These are phyloP conservation scores for Pseudogymnoascus sp. DNA, from an alignment of 2,329 filamentous ascomycete genomes.

Conservation along the genomic window DNA sequence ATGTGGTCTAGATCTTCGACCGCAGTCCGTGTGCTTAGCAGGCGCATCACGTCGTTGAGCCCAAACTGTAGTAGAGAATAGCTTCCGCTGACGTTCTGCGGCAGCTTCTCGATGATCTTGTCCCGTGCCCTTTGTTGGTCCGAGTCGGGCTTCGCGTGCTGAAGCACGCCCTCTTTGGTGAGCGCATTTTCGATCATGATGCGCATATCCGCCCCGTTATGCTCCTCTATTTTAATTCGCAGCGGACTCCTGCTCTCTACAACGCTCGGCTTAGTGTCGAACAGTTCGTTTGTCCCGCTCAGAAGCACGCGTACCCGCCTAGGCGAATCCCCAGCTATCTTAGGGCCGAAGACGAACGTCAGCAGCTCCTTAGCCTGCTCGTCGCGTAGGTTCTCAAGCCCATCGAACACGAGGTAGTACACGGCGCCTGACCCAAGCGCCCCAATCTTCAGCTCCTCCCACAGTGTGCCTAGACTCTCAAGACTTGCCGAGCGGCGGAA, in stretches of 20 bases:
- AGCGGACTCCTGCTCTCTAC: not conserved
- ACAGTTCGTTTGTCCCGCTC: not conserved
- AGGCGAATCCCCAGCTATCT: not conserved
- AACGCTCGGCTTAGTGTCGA: not conserved
- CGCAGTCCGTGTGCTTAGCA: not conserved
- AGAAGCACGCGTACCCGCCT: not conserved
- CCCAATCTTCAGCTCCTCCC: not conserved
- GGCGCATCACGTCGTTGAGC: not conserved
- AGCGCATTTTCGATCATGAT: not conserved
- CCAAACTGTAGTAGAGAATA: not conserved
- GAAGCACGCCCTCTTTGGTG: not conserved
- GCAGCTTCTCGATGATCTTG: not conserved
- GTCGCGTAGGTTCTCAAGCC: not conserved
- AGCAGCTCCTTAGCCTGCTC: not conserved
- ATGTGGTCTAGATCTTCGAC: not conserved
- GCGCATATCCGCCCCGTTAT: not conserved
- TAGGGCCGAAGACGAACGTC: not conserved
- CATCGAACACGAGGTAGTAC: not conserved
- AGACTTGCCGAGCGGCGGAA: slow-evolving; percentile 11
- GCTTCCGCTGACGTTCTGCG: not conserved
- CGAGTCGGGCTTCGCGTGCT: not conserved
- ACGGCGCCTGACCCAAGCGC: not conserved
- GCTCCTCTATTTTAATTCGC: not conserved
- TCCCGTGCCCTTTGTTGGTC: not conserved
- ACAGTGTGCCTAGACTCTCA: not conserved